Evolutionary conservation across 176 grass and related monocot species (phyloP), one percentile per base, ranked within the genome.

Genomic region (Tuctoria greenei): DNA sequence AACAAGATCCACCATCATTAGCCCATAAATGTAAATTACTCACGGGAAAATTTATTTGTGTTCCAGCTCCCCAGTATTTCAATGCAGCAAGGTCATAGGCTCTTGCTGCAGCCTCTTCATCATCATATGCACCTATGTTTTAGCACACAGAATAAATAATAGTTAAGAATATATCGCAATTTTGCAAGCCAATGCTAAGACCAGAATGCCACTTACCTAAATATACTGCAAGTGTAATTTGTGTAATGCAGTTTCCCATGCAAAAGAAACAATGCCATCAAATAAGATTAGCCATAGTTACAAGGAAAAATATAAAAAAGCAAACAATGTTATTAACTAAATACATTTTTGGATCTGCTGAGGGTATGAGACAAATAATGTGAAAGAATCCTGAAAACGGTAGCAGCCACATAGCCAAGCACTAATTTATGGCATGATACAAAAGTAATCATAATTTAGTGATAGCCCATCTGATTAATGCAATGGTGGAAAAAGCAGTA

Each of bases 91-190:
- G 95, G 78, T 99, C 95, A 84, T 99, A 99, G 63, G 95, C 95
- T 84, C 95, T 99, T 78, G 95, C 95, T 21, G 95, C 95, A 95
- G 95, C 95, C 77, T 99, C 95, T 67, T 99, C 95, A 64, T 99
- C 95, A 80, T 99, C 95, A 88, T 99, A 99, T 86, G 91, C 95
- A 60, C 95, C 95, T 99, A 75, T 61, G 28, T 65, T 60, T 78
- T 82, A 59, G 42, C 36, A 45, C 23, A 67, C 18, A 65, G 40
- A 83, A 79, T 50, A 13, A 26, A 84, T 12, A 58, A 24, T 61
- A 17, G 57, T 77, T 72, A 78, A 52, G 37, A 27, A 83, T 66
- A 66, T 8, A 39, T 71, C 42, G 27, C 6, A 76, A 34, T 8
- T 77, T 15, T 31, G 3, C 28, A 68, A 55, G 46, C 54, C 70